A percentile compares a stretch with the other conserved stretches of the same genome.
These are phyloP conservation scores for Maudiozyma barnettii DNA, from an alignment of 805 yeast genomes.

Conservation along the genomic window DNA sequence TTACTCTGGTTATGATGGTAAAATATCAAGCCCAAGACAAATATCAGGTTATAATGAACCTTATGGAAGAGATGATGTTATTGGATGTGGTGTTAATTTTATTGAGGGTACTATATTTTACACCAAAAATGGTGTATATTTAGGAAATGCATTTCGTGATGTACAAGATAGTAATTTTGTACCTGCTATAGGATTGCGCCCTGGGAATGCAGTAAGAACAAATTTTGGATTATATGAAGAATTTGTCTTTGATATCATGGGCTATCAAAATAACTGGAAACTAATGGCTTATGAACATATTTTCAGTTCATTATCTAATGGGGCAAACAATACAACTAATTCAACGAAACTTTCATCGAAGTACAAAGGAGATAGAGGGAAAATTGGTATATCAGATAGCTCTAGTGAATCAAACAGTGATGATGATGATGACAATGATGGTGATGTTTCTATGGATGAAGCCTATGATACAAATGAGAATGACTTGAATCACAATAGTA, in stretches of 20 bases:
- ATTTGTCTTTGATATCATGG: slow-evolving; percentile 52
- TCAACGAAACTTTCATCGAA: neutral
- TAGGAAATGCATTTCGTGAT: slow-evolving; percentile 47
- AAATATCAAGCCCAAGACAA: slow-evolving; percentile 18
- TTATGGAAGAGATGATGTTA: slow-evolving; percentile 50
- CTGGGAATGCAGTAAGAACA: slow-evolving; percentile 28
- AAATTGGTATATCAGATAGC: neutral
- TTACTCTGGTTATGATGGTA: slow-evolving; percentile 25
- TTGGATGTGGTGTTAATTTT: slow-evolving; percentile 81
- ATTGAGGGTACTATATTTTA: slow-evolving; percentile 53
- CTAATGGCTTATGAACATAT: slow-evolving; percentile 25
- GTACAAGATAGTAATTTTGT: slow-evolving; percentile 33
- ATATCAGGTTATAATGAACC: slow-evolving; percentile 16
- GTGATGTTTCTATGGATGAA: neutral
- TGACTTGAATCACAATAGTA: neutral
- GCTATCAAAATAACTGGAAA: slow-evolving; percentile 42
- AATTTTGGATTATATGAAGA: slow-evolving; percentile 40
- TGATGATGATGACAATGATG: slow-evolving; percentile 4
- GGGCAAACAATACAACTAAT: slow-evolving; percentile 1
- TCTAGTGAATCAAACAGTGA: slow-evolving; percentile 22
- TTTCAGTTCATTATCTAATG: slow-evolving; percentile 26
- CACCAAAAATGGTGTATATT: slow-evolving; percentile 69
- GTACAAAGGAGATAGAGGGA: neutral
- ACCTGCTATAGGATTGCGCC: slow-evolving; percentile 38
- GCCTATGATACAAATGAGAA: neutral